Conservation (phyloP, 371 early-diverging fungal species). For the Entomophthora muscae region DNA sequence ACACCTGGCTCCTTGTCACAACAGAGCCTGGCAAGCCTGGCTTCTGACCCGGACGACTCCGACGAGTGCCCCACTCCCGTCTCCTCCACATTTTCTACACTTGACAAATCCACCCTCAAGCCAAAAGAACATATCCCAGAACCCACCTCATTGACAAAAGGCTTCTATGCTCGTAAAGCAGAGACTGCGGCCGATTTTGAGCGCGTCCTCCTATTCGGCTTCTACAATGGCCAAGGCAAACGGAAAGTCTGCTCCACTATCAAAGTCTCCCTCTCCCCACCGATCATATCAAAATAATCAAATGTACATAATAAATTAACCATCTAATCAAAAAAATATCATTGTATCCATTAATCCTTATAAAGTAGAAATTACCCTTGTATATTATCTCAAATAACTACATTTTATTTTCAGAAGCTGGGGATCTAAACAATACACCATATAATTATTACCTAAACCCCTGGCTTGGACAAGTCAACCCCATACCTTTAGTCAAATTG, state of each 20-base stretch:
- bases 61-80: background rate
- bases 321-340: no score
- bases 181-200: background rate
- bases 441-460: no score
- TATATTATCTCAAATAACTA: no score
- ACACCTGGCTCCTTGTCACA: background rate
- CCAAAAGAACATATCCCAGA: background rate
- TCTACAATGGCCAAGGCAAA: background rate
- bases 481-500: no score
- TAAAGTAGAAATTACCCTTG: no score
- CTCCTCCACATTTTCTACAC: background rate
- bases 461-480: no score
- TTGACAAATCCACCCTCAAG: background rate
- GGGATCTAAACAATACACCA: no score
- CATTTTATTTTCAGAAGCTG: no score
- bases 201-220: background rate
- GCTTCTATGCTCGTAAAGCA: background rate
- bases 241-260: background rate
- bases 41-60: background rate
- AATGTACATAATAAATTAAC: no score
- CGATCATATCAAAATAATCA: background rate
- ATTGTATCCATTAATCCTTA: no score
- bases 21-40: background rate
- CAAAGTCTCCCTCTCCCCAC: background rate
- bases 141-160: background rate